Percentiles rank a stretch among this genome's conserved stretches.
These are phyloP conservation scores for Dryadomyces sulphureus DNA, from an alignment of 2,329 filamentous ascomycete genomes.

Conservation along the genomic window DNA sequence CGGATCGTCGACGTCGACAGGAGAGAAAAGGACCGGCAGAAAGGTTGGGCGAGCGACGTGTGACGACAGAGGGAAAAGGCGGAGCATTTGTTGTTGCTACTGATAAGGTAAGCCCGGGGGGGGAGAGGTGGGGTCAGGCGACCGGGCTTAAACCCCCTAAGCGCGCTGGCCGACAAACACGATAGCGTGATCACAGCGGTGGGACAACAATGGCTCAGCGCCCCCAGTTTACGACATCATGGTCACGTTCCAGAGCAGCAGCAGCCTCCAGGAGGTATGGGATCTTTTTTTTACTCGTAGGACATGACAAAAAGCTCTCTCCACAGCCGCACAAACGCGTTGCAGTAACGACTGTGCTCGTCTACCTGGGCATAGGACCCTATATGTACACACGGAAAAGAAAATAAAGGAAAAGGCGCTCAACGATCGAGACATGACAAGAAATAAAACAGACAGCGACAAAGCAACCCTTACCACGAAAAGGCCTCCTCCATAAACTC, in stretches of 20 bases:
- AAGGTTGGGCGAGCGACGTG: not conserved
- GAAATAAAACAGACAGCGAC: not conserved
- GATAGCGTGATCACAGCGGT: not conserved
- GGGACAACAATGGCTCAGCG: too few species aligned
- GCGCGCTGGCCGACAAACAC: too few species aligned
- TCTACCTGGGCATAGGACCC: not conserved
- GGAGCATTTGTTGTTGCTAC: not conserved
- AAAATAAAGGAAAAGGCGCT: not conserved
- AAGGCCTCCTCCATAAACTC: conserved; percentile 75
- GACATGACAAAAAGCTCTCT: too few species aligned
- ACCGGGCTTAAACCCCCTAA: too few species aligned
- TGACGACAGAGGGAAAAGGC: not conserved
- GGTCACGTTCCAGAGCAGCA: too few species aligned
- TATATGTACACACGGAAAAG: not conserved
- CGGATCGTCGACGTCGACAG: not conserved
- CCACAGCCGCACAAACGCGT: too few species aligned
- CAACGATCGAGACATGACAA: not conserved
- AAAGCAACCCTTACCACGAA: conserved; percentile 40
- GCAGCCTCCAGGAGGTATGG: too few species aligned
- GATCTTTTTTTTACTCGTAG: too few species aligned
- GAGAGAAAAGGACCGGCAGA: not conserved
- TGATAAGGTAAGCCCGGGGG: not conserved
- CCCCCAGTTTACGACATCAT: too few species aligned
- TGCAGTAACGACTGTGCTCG: not conserved
- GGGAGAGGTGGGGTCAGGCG: not conserved